Percentiles rank a stretch among this genome's conserved stretches.
These are phyloP conservation scores for Neurospora sp. DNA, from an alignment of 495 filamentous ascomycete species.

Conservation along the genomic window DNA sequence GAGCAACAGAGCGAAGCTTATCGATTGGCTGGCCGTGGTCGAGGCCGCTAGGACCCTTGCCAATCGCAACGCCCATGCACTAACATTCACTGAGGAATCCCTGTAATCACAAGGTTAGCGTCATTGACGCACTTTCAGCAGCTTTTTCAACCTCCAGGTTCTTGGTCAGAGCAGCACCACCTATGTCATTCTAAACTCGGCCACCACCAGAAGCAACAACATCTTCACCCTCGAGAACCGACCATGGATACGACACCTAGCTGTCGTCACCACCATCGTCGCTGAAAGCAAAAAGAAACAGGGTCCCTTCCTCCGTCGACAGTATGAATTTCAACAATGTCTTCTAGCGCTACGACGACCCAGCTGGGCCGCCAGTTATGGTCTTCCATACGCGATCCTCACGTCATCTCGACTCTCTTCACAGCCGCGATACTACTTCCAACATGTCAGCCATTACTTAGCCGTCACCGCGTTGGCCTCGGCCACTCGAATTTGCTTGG, in stretches of 20 bases:
- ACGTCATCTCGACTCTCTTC: constrained; percentile 14
- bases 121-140: constrained; percentile 14
- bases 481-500: background rate
- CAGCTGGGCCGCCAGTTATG: constrained; percentile 36
- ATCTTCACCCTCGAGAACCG: background rate
- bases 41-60: constrained; percentile 2
- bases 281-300: background rate
- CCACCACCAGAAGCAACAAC: background rate
- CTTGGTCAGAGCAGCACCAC: background rate
- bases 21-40: constrained; percentile 19
- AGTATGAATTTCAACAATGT: constrained; percentile 36
- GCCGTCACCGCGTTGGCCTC: constrained; percentile 2
- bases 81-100: background rate
- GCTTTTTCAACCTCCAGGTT: background rate
- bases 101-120: constrained; percentile 8
- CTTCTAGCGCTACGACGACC: constrained; percentile 33
- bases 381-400: constrained; percentile 32
- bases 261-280: background rate
- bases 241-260: background rate
- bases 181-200: background rate
- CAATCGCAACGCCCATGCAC: background rate
- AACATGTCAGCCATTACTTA: constrained; percentile 14
- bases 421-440: constrained; percentile 21
- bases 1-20: constrained; percentile 16
- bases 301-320: background rate